phyloP scores from a whole-genome alignment of 2,329 filamentous ascomycete species.

The Pseudofabraea citricarpa region DNA sequence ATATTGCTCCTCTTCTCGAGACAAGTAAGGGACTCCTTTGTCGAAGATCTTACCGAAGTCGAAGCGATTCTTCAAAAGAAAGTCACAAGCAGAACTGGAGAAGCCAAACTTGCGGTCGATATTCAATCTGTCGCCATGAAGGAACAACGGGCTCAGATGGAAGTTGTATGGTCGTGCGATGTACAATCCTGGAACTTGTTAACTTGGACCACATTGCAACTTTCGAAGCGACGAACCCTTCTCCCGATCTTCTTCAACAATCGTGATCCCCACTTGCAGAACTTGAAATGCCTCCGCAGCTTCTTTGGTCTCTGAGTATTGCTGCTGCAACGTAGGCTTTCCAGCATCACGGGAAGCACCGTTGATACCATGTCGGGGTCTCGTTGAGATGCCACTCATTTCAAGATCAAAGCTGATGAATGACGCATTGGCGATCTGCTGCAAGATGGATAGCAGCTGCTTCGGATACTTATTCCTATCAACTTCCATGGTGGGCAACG shows the following conservation, averaged over 20 bases:
- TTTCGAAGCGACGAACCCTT: conserved; percentile 33
- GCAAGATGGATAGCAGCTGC: conserved; percentile 49
- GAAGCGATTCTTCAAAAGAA: conserved; percentile 54
- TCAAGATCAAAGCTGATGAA: conserved; percentile 65
- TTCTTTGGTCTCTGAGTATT: conserved; percentile 54
- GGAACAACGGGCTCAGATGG: conserved; percentile 51
- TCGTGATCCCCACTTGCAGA: conserved; percentile 62
- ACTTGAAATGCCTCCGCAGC: conserved; percentile 60
- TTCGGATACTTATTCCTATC: conserved; percentile 40
- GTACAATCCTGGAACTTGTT: conserved; percentile 39
- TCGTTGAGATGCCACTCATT: conserved; percentile 55
- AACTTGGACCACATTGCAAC: conserved; percentile 1
- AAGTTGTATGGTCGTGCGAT: conserved; percentile 61
- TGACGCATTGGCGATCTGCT: conserved; percentile 50
- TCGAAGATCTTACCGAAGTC: conserved; percentile 50
- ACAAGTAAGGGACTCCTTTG: conserved; percentile 57
- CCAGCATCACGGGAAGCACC: conserved; percentile 28
- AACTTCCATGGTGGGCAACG: conserved; percentile 47
- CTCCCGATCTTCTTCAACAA: conserved; percentile 50
- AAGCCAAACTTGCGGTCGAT: conserved; percentile 54
- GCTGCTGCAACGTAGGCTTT: conserved; percentile 50
- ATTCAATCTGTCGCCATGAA: conserved; percentile 40
- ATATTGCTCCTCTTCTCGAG: conserved; percentile 51
- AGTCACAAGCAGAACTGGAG: conserved; percentile 46
- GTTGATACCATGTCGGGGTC: conserved; percentile 20